A percentile compares a stretch with the other conserved stretches of the same genome.
These are phyloP conservation scores for Pestalotiopsis sp. DNA, from an alignment of 2,329 filamentous ascomycete species.

Conservation along the genomic window DNA sequence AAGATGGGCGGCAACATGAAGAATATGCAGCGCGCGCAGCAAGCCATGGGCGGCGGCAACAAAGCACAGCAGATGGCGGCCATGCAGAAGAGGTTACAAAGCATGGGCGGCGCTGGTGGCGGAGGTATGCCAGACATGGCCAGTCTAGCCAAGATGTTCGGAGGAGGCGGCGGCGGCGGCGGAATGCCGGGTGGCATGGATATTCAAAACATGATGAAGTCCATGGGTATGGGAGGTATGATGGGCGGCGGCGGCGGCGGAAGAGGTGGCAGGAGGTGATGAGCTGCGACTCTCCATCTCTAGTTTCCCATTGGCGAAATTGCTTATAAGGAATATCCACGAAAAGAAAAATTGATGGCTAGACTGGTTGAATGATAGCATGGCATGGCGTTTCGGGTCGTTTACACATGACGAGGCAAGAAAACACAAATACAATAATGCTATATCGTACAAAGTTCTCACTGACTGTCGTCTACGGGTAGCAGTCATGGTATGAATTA, in stretches of 20 bases:
- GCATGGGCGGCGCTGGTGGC: slow-evolving; percentile 78
- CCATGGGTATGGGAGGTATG: slow-evolving; percentile 67
- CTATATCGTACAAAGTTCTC: not conserved
- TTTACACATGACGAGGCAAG: slow-evolving; percentile 1
- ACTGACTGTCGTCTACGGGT: too few relatives aligned
- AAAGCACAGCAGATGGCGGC: slow-evolving; percentile 92
- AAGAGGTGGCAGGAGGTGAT: slow-evolving; percentile 32
- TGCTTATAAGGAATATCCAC: not conserved
- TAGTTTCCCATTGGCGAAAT: not conserved
- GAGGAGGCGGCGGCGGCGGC: slow-evolving; percentile 68
- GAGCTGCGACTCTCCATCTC: not conserved
- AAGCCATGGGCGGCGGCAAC: slow-evolving; percentile 87
- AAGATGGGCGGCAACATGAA: slow-evolving; percentile 98
- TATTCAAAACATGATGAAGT: slow-evolving; percentile 80
- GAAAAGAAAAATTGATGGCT: slow-evolving; percentile 5
- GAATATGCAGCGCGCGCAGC: slow-evolving; percentile 93
- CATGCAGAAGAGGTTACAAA: slow-evolving; percentile 94
- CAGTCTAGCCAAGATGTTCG: slow-evolving; percentile 89
- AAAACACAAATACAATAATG: not conserved
- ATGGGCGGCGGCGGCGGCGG: slow-evolving; percentile 43
- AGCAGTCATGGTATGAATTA: not conserved
- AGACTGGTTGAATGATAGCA: slow-evolving; percentile 18
- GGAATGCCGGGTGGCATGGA: slow-evolving; percentile 74
- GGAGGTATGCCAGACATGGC: slow-evolving; percentile 79
- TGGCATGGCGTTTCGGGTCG: slow-evolving; percentile 27